phyloP scores from a whole-genome alignment of 2,329 filamentous ascomycete species.

The Pyrenophora tritici-repentis region DNA sequence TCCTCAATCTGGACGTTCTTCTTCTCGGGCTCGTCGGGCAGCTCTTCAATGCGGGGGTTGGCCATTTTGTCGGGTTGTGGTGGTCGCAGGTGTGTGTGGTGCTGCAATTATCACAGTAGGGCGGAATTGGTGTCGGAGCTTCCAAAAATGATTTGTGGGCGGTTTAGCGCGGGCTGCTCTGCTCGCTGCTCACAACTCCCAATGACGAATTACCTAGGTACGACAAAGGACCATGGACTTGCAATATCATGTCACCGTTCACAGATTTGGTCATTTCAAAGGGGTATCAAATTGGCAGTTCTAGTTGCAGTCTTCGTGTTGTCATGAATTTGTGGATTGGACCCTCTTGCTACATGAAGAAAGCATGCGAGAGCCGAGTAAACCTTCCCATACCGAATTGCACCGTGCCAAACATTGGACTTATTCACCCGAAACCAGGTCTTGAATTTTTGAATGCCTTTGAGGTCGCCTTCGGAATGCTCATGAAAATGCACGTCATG shows the following conservation, averaged over 20 bases:
- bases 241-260: conserved; percentile 1
- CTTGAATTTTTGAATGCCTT: conserved; percentile 49
- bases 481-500: conserved; percentile 47
- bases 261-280: conserved; percentile 17
- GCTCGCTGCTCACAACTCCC: conserved; percentile 19
- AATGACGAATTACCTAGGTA: conserved; percentile 13
- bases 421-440: conserved; percentile 44
- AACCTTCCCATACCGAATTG: conserved; percentile 48
- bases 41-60: conserved; percentile 96
- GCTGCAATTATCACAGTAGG: conserved; percentile 18
- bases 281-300: conserved; percentile 44
- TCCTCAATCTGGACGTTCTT: conserved; percentile 79
- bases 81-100: conserved; percentile 23
- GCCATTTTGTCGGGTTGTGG: conserved; percentile 72
- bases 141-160: conserved; percentile 33
- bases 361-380: conserved; percentile 48
- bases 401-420: conserved; percentile 47
- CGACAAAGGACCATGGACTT: background rate
- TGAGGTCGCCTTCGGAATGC: conserved; percentile 44
- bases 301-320: conserved; percentile 39
- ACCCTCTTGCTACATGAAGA: conserved; percentile 47
- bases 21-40: conserved; percentile 82
- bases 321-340: conserved; percentile 48
- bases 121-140: conserved; percentile 21
- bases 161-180: conserved; percentile 35